Evolutionary conservation across 148 eudicot species (phyloP), one percentile per base, ranked within the genome.

Genomic region (Persicaria tinctoria): DNA sequence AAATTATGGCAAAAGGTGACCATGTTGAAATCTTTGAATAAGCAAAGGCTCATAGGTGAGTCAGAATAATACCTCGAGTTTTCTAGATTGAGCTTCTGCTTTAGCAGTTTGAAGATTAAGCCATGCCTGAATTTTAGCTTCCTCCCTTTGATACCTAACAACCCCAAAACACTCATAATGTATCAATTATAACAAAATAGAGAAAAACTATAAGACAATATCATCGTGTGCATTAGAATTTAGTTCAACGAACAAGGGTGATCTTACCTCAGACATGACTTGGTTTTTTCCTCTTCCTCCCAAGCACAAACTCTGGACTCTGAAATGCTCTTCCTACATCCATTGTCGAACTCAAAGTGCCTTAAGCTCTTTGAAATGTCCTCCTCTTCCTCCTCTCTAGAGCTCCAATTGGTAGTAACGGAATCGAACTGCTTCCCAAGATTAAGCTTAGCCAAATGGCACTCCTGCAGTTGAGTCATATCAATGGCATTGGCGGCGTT

Each of bases 31-130:
- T 20, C 23, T 20, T 20, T 20, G 23, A 32, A 32, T 32, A 32
- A 32, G 38, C 38, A 32, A 32, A 20, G 23, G 23, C 23, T 0
- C 38, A 2, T 32, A 32, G 38, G 1, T 32, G 38, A 32, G 38
- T 32, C 38, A 1, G 59, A 9, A 62, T 38, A 18, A 57, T 81
- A 93, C 98, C 98, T 93, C 98, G 72, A 93, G 88, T 78, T 93
- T 93, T 81, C 83, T 87, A 48, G 98, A 89, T 75, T 93, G 94
- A 81, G 97, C 98, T 91, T 93, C 98, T 73, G 94, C 97, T 89
- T 89, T 93, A 70, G 98, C 98, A 76, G 77, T 91, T 80, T 93
- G 92, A 50, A 93, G 94, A 77, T 93, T 89, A 46, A 93, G 79
- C 98, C 98, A 93, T 71, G 98, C 98, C 84, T 89, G 94, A 76